Conservation (phyloP, 345 rosid genomes). For the Sisymbrium irio region DNA sequence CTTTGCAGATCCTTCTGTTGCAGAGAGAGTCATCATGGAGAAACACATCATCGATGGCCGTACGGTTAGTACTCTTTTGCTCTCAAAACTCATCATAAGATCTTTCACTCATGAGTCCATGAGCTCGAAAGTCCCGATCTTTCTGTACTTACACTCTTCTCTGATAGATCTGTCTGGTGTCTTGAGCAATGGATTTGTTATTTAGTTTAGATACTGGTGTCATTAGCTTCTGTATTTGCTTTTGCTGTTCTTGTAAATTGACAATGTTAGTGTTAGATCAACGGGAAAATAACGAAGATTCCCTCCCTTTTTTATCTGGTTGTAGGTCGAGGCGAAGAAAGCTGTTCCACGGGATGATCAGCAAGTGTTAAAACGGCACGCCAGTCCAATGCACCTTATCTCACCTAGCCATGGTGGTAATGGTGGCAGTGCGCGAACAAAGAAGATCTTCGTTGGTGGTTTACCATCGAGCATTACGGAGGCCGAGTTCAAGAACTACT, state of each 20-base stretch:
- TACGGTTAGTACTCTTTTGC: conserved; percentile 53
- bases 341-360: conserved; percentile 93
- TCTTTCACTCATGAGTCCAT: background rate
- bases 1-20: conserved; percentile 82
- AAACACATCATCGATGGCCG: conserved; percentile 95
- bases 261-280: conserved; percentile 1
- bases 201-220: background rate
- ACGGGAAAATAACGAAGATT: background rate
- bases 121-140: background rate
- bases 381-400: conserved; percentile 44
- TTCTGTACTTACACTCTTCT: background rate
- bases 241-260: background rate
- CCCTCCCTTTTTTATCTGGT: background rate
- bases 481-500: conserved; percentile 73
- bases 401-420: conserved; percentile 44
- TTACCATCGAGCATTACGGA: conserved; percentile 71
- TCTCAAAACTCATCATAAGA: background rate
- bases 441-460: conserved; percentile 93
- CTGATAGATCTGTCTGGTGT: background rate
- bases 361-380: conserved; percentile 55
- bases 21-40: conserved; percentile 90
- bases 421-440: conserved; percentile 60
- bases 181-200: background rate
- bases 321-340: conserved; percentile 97
- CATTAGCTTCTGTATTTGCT: background rate